Conservation (phyloP, 768 basidiomycete genomes). For the Punctularia strigosozonata region DNA sequence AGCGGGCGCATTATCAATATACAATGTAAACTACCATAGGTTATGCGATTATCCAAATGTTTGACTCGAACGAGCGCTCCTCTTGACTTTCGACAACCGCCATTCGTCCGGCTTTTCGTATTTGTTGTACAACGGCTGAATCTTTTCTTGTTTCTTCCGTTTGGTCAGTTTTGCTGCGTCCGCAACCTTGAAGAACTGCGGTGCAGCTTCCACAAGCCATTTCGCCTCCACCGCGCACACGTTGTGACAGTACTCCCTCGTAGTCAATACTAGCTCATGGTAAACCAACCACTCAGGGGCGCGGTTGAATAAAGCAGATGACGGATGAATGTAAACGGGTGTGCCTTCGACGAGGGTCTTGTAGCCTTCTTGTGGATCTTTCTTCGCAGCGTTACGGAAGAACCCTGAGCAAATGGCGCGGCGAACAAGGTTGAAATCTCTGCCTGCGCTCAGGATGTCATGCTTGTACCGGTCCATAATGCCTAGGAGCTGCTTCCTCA, state of each 20-base stretch:
- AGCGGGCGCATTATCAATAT: slow-evolving; percentile 5
- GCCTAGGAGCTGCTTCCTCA: slow-evolving; percentile 91
- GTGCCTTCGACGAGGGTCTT: slow-evolving; percentile 96
- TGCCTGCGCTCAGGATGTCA: slow-evolving; percentile 86
- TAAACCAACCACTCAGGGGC: slow-evolving; percentile 95
- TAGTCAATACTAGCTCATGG: slow-evolving; percentile 92
- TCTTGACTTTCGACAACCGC: slow-evolving; percentile 86
- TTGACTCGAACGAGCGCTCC: slow-evolving; percentile 89
- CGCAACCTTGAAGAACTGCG: slow-evolving; percentile 97
- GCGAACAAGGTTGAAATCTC: slow-evolving; percentile 86
- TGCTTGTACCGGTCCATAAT: slow-evolving; percentile 99
- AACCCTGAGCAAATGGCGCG: slow-evolving; percentile 96
- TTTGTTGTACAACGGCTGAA: slow-evolving; percentile 92
- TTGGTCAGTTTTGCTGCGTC: slow-evolving; percentile 97
- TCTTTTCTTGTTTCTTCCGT: slow-evolving; percentile 92
- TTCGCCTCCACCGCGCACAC: slow-evolving; percentile 96
- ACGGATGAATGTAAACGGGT: slow-evolving; percentile 98
- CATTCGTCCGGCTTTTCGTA: slow-evolving; percentile 93
- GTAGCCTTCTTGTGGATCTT: slow-evolving; percentile 96
- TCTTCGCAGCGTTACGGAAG: slow-evolving; percentile 98
- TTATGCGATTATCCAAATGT: slow-evolving; percentile 59
- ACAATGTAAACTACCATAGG: slow-evolving; percentile 7
- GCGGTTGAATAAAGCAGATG: slow-evolving; percentile 92
- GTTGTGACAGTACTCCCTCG: slow-evolving; percentile 89
- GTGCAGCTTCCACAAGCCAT: slow-evolving; percentile 96